Conservation (phyloP, 202 grass and related monocot species). For the Sporobolus alterniflorus region DNA sequence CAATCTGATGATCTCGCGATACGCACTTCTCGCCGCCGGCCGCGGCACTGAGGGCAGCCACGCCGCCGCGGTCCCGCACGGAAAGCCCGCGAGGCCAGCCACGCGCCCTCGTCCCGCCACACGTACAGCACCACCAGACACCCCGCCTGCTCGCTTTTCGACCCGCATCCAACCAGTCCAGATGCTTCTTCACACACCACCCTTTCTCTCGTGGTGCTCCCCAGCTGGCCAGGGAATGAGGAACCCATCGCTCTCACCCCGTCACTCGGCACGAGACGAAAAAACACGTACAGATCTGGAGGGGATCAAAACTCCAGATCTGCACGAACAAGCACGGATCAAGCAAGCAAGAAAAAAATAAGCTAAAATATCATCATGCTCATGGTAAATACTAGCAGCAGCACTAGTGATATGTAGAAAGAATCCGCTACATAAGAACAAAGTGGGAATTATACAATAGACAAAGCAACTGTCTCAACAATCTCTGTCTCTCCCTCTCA, state of each 20-base stretch:
- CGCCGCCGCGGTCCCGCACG: not conserved
- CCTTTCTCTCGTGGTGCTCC: not conserved
- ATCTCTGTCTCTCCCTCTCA: slow-evolving; percentile 5
- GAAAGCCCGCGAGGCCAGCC: not conserved
- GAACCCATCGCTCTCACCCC: not conserved
- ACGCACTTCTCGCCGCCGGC: not conserved
- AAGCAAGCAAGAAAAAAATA: not conserved
- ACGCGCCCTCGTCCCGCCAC: slow-evolving; percentile 1
- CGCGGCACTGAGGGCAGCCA: too few species aligned
- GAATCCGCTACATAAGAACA: slow-evolving; percentile 26
- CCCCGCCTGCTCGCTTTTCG: not conserved
- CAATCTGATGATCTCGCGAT: not conserved
- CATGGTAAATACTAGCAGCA: not conserved
- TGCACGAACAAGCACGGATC: not conserved
- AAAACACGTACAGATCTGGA: slow-evolving; percentile 4
- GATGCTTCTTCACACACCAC: not conserved
- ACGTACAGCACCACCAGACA: not conserved
- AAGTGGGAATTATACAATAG: slow-evolving; percentile 33
- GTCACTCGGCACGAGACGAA: too few species aligned
- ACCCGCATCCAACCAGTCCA: not conserved
- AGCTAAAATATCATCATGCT: not conserved
- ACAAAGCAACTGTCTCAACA: slow-evolving; percentile 22
- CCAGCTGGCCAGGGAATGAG: slow-evolving; percentile 24
- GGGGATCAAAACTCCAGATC: slow-evolving; percentile 1
- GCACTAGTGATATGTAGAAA: slow-evolving; percentile 32